Conservation (phyloP, 2,329 filamentous ascomycete genomes). For the Coniochaeta sp. region DNA sequence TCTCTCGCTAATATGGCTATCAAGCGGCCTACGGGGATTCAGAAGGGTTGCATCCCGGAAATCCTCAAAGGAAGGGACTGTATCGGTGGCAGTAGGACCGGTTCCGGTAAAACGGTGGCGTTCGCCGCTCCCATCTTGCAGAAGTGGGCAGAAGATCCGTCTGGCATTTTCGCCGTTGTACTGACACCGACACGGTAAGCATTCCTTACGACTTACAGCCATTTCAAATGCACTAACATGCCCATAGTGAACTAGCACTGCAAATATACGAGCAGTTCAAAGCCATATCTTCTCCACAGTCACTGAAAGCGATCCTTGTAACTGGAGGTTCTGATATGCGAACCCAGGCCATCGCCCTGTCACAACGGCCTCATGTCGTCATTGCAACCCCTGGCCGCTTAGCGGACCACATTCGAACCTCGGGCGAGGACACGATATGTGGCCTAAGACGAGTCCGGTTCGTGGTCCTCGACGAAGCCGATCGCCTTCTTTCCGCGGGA, state of each 20-base stretch:
- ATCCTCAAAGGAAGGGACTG: slow-evolving; percentile 88
- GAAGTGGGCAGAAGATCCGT: slow-evolving; percentile 86
- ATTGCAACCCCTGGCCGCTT: slow-evolving; percentile 91
- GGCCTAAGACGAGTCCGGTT: slow-evolving; percentile 73
- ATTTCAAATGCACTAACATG: slow-evolving; percentile 5
- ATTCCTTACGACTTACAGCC: not conserved
- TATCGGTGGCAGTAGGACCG: slow-evolving; percentile 89
- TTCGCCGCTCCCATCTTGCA: slow-evolving; percentile 94
- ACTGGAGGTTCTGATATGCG: slow-evolving; percentile 93
- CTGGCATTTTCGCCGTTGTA: slow-evolving; percentile 82
- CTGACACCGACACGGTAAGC: slow-evolving; percentile 73
- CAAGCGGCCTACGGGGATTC: slow-evolving; percentile 82
- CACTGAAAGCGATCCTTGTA: slow-evolving; percentile 79
- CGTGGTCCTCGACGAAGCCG: slow-evolving; percentile 93
- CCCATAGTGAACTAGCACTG: slow-evolving; percentile 68
- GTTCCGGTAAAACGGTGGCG: slow-evolving; percentile 94
- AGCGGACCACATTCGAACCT: slow-evolving; percentile 87
- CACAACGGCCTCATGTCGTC: slow-evolving; percentile 78
- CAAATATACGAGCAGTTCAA: slow-evolving; percentile 97
- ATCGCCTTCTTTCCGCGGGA: slow-evolving; percentile 70
- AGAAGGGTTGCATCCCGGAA: slow-evolving; percentile 85
- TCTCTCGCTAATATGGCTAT: slow-evolving; percentile 75
- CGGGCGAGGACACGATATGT: slow-evolving; percentile 82
- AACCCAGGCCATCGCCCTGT: slow-evolving; percentile 75
- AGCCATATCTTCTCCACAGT: slow-evolving; percentile 81